A percentile compares a stretch with the other conserved stretches of the same genome.
phyloP scores from a whole-genome alignment of 2,329 filamentous ascomycete genomes.

The Lasiodiplodia gonubiensis region DNA sequence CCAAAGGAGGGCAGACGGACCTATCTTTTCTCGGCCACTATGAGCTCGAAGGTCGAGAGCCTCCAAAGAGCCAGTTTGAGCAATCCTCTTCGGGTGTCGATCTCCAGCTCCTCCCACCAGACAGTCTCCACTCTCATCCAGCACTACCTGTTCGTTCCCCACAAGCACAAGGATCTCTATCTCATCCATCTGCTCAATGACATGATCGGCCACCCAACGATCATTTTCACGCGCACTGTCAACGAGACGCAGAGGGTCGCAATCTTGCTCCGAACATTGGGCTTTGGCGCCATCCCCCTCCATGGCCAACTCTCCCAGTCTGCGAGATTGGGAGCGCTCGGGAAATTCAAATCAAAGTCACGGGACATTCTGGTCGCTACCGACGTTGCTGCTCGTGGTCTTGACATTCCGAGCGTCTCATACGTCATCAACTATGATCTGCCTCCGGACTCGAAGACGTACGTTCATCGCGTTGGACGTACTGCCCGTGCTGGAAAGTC shows the following conservation, averaged over 20 bases:
- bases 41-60: slow-evolving; percentile 91
- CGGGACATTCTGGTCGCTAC: slow-evolving; percentile 89
- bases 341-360: slow-evolving; percentile 84
- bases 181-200: slow-evolving; percentile 87
- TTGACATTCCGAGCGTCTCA: slow-evolving; percentile 92
- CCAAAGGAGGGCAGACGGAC: slow-evolving; percentile 68
- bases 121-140: slow-evolving; percentile 89
- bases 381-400: slow-evolving; percentile 89
- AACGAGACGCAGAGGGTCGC: slow-evolving; percentile 87
- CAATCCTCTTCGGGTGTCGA: slow-evolving; percentile 81
- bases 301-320: slow-evolving; percentile 92
- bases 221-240: slow-evolving; percentile 91
- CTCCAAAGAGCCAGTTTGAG: slow-evolving; percentile 87
- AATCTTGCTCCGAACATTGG: slow-evolving; percentile 80
- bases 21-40: slow-evolving; percentile 91
- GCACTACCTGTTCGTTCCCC: slow-evolving; percentile 83
- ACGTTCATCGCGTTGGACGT: slow-evolving; percentile 86
- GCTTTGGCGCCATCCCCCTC: slow-evolving; percentile 88
- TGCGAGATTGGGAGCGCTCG: slow-evolving; percentile 81
- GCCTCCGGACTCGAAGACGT: slow-evolving; percentile 84
- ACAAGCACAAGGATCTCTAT: slow-evolving; percentile 87
- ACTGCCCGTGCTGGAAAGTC: slow-evolving; percentile 87
- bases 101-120: slow-evolving; percentile 84
- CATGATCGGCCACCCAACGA: slow-evolving; percentile 81
- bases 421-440: slow-evolving; percentile 86